Evolutionary conservation across 2,329 filamentous ascomycete species (phyloP), one percentile per base, ranked within the genome.

Genomic region (Trichoderma asperellum): DNA sequence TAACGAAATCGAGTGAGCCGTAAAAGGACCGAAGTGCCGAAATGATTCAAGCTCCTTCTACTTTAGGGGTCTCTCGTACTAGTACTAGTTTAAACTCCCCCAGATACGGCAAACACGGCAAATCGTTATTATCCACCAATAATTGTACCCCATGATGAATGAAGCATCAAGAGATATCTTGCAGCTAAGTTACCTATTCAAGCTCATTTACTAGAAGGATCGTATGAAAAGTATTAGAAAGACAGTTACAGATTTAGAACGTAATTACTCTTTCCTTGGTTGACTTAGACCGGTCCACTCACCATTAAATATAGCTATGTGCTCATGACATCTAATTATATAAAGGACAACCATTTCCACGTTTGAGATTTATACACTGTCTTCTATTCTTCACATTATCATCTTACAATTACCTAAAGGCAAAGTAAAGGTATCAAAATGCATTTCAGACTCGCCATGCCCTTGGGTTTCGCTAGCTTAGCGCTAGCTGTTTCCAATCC

Each of bases 11-110:
- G 12, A 37, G 40, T 53, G 14, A 32, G 62, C 62, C 62, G 62
- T 57, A 65, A 29, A 65, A 32, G 62, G 62, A 65, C 62, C 62
- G 62, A 65, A n/a, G 43, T 65, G 62, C 62, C 62, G 62, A 55
- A 21, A 34, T 24, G 14, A 35, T 65, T 34, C 52, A 35, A 57
- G 16, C 62, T 65, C 62, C 62, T 57, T 65, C 62, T 57, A 47
- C 52, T 65, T 65, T 65, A n/a, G 62, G 62, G 52, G n/a, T 57
- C 18, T 11, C 29, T 64, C 61, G 34, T 65, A 34, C 47, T 65
- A 10, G 24, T 40, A n/a, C 40, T 65, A 56, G 62, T 37, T 43
- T 14, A 12, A 14, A 11, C 35, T 47, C 35, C 24, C 35, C 53
- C 12, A 14, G 7, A n/a, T 53, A 64, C 61, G 49, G 49, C n/a